Conservation (phyloP, 805 yeast genomes). For the Candida pseudofarinosa region DNA sequence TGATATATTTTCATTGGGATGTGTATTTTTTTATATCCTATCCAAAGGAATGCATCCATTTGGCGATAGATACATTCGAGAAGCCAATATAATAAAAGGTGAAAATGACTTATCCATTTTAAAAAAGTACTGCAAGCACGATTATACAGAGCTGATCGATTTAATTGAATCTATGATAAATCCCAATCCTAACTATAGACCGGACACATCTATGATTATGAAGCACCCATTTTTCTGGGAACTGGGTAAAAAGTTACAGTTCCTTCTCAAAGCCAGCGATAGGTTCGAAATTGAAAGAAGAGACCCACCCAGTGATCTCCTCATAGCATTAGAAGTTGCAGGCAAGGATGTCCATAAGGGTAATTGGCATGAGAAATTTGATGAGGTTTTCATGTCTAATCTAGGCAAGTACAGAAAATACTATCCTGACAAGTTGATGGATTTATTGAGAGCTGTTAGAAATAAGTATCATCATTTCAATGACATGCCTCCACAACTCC, state of each 20-base stretch:
- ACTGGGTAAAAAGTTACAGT: conserved; percentile 68
- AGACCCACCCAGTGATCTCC: conserved; percentile 67
- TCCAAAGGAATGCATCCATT: conserved; percentile 88
- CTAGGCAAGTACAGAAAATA: conserved; percentile 90
- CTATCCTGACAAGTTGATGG: conserved; percentile 73
- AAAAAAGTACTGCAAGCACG: conserved; percentile 35
- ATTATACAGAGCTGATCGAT: conserved; percentile 63
- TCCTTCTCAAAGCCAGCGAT: conserved; percentile 83
- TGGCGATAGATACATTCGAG: conserved; percentile 87
- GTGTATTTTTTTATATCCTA: conserved; percentile 84
- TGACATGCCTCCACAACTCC: conserved; percentile 72
- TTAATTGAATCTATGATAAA: conserved; percentile 70
- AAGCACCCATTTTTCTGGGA: conserved; percentile 91
- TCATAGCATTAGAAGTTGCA: conserved; percentile 50
- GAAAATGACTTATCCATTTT: conserved; percentile 50
- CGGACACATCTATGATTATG: conserved; percentile 62
- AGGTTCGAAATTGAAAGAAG: conserved; percentile 81
- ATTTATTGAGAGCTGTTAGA: conserved; percentile 80
- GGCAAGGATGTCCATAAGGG: conserved; percentile 48
- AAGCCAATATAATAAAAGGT: conserved; percentile 79
- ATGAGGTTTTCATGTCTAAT: conserved; percentile 69
- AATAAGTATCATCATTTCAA: conserved; percentile 94
- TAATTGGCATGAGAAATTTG: conserved; percentile 79
- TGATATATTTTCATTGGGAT: conserved; percentile 92
- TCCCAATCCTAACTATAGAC: conserved; percentile 63